Evolutionary conservation across 495 filamentous ascomycete genomes (phyloP).

Genomic region (Hypoxylon cercidicola): DNA sequence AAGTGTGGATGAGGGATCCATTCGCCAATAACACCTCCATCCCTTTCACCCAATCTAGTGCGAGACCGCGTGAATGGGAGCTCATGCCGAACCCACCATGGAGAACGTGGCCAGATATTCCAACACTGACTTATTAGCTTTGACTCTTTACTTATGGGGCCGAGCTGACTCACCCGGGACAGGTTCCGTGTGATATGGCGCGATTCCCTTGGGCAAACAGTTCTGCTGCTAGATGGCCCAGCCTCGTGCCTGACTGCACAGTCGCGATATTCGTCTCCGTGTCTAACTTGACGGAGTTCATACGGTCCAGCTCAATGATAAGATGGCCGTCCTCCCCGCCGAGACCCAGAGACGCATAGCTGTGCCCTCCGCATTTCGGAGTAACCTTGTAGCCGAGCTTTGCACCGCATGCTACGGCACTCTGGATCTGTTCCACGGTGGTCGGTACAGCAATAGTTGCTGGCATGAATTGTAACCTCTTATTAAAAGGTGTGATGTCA

Average conservation of each 20-base stretch:
- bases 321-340: conserved; percentile 61
- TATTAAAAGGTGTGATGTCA: conserved; percentile 55
- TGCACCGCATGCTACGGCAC: conserved; percentile 54
- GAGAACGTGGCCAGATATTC: conserved; percentile 55
- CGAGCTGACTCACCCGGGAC: conserved; percentile 51
- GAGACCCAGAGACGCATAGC: conserved; percentile 58
- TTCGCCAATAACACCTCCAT: conserved; percentile 58
- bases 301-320: conserved; percentile 56
- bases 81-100: conserved; percentile 60
- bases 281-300: conserved; percentile 55
- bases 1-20: conserved; percentile 49
- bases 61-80: conserved; percentile 56
- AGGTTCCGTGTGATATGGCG: conserved; percentile 59
- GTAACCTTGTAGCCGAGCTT: conserved; percentile 55
- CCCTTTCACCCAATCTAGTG: conserved; percentile 56
- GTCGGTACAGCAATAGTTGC: conserved; percentile 55
- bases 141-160: background rate
- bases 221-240: conserved; percentile 54
- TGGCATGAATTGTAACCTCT: conserved; percentile 50
- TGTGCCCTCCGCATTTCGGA: conserved; percentile 59
- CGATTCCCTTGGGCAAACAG: conserved; percentile 54
- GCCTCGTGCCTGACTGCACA: conserved; percentile 51
- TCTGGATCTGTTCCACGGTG: conserved; percentile 53
- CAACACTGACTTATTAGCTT: conserved; percentile 49
- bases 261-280: conserved; percentile 52